Conservation (phyloP, 139 green algal species). For the Haematococcus lacustris region DNA sequence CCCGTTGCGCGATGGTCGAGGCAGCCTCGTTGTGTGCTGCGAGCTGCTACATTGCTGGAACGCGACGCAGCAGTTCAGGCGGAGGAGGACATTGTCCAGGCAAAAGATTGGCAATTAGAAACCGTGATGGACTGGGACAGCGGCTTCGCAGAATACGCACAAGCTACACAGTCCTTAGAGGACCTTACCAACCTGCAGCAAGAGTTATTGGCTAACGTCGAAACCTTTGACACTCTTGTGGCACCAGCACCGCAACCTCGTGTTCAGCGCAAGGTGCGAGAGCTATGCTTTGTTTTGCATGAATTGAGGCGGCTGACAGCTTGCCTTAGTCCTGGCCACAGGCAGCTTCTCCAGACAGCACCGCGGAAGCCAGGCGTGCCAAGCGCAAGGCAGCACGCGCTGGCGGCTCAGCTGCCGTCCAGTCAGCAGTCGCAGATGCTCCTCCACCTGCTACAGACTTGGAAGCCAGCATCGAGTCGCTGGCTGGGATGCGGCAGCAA, state of each 20-base stretch:
- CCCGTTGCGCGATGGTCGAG: too few relatives aligned
- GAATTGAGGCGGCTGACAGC: background rate
- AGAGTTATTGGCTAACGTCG: background rate
- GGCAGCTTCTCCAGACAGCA: background rate
- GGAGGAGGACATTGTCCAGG: too few relatives aligned
- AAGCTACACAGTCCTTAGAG: background rate
- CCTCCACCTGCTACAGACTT: background rate
- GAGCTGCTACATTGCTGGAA: too few relatives aligned
- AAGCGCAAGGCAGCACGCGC: background rate
- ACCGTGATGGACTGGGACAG: background rate
- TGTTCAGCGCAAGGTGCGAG: background rate
- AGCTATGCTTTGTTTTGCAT: background rate
- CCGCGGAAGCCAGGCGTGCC: background rate
- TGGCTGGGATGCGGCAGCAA: background rate
- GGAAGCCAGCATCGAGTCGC: background rate
- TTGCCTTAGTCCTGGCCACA: background rate
- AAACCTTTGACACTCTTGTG: background rate
- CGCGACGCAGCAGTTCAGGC: too few relatives aligned
- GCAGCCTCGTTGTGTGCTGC: too few relatives aligned
- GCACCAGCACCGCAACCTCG: background rate
- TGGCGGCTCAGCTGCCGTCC: background rate
- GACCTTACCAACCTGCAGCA: background rate
- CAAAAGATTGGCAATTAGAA: too few relatives aligned
- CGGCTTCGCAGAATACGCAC: background rate
- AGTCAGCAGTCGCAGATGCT: background rate